Evolutionary conservation across 805 yeast species (phyloP), one percentile per base, ranked within the genome.

Genomic region (Teunomyces kruisii): DNA sequence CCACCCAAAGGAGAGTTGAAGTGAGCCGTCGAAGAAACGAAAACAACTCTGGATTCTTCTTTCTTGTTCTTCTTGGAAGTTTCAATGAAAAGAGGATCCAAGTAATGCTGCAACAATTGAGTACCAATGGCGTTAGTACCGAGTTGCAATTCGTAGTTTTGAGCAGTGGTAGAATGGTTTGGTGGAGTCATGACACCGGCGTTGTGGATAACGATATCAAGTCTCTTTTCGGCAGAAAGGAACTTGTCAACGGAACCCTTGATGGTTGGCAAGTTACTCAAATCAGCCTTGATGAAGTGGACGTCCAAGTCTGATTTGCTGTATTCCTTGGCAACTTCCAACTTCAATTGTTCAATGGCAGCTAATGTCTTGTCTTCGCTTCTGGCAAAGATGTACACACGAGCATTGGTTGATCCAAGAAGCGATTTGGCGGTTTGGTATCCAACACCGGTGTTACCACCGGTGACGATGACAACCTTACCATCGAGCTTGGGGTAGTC

Each of bases 121-220:
- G 77, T 75, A 2, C 75, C 81, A 10, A 78, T 49, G 15, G 56
- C 67, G 54, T 78, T 79, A 13, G 72, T 68, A 8, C 79, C 82
- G 35, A 75, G 57, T 43, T 72, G 76, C 32, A 62, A 43, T 42
- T 78, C 81, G 44, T 61, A 67, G 7, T 77, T 79, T 56, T 78
- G 79, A 9, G 46, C 55, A 3, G 80, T 67, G 22, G 44, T 47
- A 6, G 69, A 50, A 0, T 65, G 72, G 22, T 38, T 40, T 4
- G 76, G 71, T 1, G 73, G 72, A 6, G 44, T 47, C 74, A 71
- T 69, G 3, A 75, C 57, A 9, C 61, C 62, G 9, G 60, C 60
- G 47, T 58, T 58, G 43, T 55, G 59, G 37, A 58, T 53, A 6
- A 58, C 45, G 17, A 58, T 42, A 46, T 58, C 60, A 39, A 58